Conservation (phyloP, 176 grass and related monocot genomes). For the Eragrostis nindensis region DNA sequence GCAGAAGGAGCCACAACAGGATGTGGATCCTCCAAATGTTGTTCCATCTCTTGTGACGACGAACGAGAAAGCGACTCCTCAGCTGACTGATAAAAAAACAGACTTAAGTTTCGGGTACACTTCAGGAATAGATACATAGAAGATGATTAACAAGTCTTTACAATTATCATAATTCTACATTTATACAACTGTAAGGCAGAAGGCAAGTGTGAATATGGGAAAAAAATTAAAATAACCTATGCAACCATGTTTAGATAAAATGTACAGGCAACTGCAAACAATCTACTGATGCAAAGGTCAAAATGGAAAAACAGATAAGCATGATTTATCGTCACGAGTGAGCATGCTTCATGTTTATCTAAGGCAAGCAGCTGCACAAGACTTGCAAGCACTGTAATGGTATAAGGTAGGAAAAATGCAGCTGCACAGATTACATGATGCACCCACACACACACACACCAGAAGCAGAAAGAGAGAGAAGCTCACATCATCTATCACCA, state of each 20-base stretch:
- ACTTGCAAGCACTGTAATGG: not conserved
- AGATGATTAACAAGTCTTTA: not conserved
- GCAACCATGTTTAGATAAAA: not conserved
- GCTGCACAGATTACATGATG: not conserved
- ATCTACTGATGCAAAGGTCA: not conserved
- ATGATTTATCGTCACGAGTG: not conserved
- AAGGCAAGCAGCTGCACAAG: not conserved
- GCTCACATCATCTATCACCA: slow-evolving; percentile 59
- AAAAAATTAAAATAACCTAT: not conserved
- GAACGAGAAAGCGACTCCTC: slow-evolving; percentile 43
- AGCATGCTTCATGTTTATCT: not conserved
- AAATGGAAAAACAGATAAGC: not conserved
- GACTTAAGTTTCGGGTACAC: slow-evolving; percentile 2
- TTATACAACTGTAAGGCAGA: not conserved
- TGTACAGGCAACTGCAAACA: not conserved
- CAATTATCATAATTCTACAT: not conserved
- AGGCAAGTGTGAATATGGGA: not conserved
- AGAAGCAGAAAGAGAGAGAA: not conserved
- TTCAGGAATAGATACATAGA: not conserved
- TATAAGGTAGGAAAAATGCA: not conserved
- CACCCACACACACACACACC: not conserved
- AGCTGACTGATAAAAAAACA: slow-evolving; percentile 39
- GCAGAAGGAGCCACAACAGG: slow-evolving; percentile 6
- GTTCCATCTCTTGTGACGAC: slow-evolving; percentile 55
- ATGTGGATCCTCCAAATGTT: slow-evolving; percentile 28